Base-by-base conservation (phyloP, 345 rosid genomes). In the Pugionium cornutum region DNA sequence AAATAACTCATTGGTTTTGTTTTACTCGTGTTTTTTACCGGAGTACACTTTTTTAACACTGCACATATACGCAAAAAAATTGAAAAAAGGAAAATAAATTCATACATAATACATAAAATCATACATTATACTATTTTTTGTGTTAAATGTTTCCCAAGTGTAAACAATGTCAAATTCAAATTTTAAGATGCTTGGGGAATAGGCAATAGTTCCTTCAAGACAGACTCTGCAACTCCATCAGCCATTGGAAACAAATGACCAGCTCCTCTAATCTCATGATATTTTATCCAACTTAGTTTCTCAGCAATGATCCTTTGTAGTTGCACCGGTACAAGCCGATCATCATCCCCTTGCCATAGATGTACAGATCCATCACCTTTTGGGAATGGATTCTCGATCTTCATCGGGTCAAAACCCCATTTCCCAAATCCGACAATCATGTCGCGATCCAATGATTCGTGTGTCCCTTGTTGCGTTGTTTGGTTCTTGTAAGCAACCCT, bases 331-430 rank as follows among this genome's bases (percentile, higher is more conserved):
- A 83, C 83, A 0, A 87, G 63, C 43, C 62, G 9, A 69, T 87
- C 94, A 49, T 85, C 80, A 6, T 82, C 82, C 1, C 89, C 94
- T 34, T 84, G 94, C 94, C 86, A 84, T 37, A 84, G 29, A 37
- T 87, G 88, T 10, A 84, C 80, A 0, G 71, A 78, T 7, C 85
- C 81, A 60, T 79, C 81, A 18, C 62, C 67, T 5, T 83, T 78
- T 0, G 86, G 85, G 55, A 81, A 84, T 7, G 86, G 77, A 25
- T 77, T 84, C 55, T 78, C 78, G 10, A 87, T 41, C 50, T 74
- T 80, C 73, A 78, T 76, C 0, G 83, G 89, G 18, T 79, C 83
- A 2, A 84, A 87, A 31, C 79, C 77, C 89, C 94, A 84, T 36
- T 51, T 73, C 54, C 89, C 86, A 6, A 80, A 79, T 37, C 75